Percentiles rank a stretch among this genome's conserved stretches.
Evolutionary conservation across 768 basidiomycete genomes (phyloP).

Genomic region (Boletus rubroflammeus): DNA sequence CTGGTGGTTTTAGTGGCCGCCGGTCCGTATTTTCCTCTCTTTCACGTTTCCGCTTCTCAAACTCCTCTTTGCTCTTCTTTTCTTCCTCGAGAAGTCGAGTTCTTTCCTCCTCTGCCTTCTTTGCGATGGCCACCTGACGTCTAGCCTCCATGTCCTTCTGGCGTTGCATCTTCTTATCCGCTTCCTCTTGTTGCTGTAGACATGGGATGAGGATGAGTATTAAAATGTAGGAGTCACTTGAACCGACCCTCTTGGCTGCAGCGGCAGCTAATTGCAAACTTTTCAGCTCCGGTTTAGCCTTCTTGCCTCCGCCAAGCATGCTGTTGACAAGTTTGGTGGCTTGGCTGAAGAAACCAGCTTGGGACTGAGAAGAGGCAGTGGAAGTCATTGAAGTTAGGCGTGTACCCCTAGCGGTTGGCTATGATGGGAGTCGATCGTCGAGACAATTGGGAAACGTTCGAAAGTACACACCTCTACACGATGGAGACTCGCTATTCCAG

Average conservation of each 20-base stretch:
- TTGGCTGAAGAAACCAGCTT: slow-evolving; percentile 63
- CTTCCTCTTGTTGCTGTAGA: slow-evolving; percentile 81
- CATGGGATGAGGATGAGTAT: slow-evolving; percentile 5
- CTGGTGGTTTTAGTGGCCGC: slow-evolving; percentile 48
- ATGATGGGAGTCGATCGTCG: slow-evolving; percentile 7
- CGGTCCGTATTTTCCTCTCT: slow-evolving; percentile 76
- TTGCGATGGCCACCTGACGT: slow-evolving; percentile 64
- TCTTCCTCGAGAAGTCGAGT: slow-evolving; percentile 61
- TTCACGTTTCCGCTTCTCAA: slow-evolving; percentile 77
- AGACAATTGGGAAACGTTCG: slow-evolving; percentile 1
- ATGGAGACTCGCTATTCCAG: slow-evolving; percentile 36
- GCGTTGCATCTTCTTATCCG: slow-evolving; percentile 70
- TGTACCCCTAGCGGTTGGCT: slow-evolving; percentile 38
- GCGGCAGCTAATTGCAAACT: slow-evolving; percentile 77
- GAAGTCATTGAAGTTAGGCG: slow-evolving; percentile 58
- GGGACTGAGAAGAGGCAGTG: slow-evolving; percentile 36
- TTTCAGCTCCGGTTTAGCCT: slow-evolving; percentile 73
- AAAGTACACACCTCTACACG: slow-evolving; percentile 40
- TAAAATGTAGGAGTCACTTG: not conserved
- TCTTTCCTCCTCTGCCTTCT: slow-evolving; percentile 79
- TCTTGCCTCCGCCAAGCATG: slow-evolving; percentile 67
- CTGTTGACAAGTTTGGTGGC: slow-evolving; percentile 67
- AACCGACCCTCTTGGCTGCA: slow-evolving; percentile 82
- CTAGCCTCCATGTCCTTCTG: slow-evolving; percentile 81
- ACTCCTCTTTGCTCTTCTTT: slow-evolving; percentile 66